phyloP scores from a whole-genome alignment of 768 basidiomycete species.

The Rhizopogon roseolus region DNA sequence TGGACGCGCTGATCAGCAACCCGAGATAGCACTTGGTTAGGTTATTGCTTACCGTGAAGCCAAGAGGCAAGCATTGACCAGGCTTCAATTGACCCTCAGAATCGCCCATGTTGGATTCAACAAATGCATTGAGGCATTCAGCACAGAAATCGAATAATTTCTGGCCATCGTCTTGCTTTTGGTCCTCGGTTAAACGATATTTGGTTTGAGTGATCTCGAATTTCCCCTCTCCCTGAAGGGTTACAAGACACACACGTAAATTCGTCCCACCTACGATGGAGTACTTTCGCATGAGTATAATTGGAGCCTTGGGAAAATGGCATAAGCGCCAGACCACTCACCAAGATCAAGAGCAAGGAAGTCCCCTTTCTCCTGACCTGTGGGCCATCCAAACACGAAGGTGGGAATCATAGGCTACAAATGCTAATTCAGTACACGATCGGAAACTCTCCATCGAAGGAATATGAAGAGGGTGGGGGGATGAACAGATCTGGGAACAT shows the following conservation, averaged over 20 bases:
- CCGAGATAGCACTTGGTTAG: constrained; percentile 2
- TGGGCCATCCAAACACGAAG: constrained; percentile 94
- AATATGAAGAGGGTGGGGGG: too few relatives aligned
- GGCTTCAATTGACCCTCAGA: constrained; percentile 44
- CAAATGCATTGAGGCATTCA: constrained; percentile 85
- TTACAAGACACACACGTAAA: constrained; percentile 96
- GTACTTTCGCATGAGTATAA: not conserved
- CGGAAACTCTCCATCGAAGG: not conserved
- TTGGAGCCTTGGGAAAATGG: not conserved
- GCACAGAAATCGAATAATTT: constrained; percentile 97
- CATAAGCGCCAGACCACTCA: constrained; percentile 29
- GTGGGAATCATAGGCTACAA: constrained; percentile 92
- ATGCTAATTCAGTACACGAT: constrained; percentile 7
- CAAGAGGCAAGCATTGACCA: constrained; percentile 69
- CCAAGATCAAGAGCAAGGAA: constrained; percentile 89
- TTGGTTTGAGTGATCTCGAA: constrained; percentile 98
- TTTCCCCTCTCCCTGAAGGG: constrained; percentile 86
- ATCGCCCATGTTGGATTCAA: constrained; percentile 63
- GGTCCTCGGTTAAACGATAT: constrained; percentile 94
- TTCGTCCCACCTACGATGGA: constrained; percentile 77
- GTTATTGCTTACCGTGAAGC: constrained; percentile 80
- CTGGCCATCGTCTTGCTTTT: constrained; percentile 97
- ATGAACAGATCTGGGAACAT: not conserved
- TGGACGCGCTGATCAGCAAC: constrained; percentile 17
- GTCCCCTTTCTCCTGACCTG: constrained; percentile 83